These are phyloP conservation scores for Podospora conica DNA, from an alignment of 495 filamentous ascomycete species.

Conservation along the genomic window DNA sequence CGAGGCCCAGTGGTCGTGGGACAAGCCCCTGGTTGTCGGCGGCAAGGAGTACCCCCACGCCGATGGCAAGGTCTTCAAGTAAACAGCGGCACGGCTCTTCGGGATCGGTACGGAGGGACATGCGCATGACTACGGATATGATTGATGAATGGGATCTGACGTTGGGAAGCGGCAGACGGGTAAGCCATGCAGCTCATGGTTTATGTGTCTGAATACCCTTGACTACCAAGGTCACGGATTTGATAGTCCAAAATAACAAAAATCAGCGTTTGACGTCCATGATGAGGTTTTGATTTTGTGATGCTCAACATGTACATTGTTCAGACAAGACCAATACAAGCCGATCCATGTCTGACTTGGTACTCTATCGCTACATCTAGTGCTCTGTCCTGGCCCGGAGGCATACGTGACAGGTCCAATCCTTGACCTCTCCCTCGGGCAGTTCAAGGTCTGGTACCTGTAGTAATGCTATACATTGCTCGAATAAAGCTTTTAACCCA, in stretches of 20 bases:
- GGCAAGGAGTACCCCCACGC: constrained; percentile 75
- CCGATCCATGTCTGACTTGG: neutral
- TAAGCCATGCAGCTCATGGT: constrained; percentile 18
- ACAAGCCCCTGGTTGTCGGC: constrained; percentile 67
- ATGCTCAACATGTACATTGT: neutral
- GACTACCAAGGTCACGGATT: constrained; percentile 17
- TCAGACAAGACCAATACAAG: neutral
- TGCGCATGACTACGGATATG: constrained; percentile 30
- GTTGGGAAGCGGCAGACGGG: constrained; percentile 20
- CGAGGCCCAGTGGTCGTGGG: constrained; percentile 79
- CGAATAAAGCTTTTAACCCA: no score
- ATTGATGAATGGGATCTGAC: constrained; percentile 30
- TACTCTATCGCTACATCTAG: neutral
- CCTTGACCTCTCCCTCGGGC: no score
- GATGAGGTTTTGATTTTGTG: neutral
- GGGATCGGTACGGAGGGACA: constrained; percentile 5
- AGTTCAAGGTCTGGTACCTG: no score
- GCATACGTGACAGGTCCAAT: no score
- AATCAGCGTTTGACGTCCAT: neutral
- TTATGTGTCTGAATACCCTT: constrained; percentile 24
- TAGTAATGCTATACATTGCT: no score
- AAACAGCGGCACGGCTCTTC: constrained; percentile 34
- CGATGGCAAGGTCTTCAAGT: constrained; percentile 96
- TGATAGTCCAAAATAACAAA: constrained; percentile 24
- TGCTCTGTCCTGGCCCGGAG: neutral